Percentiles rank a stretch among this genome's conserved stretches.
Conservation (phyloP, 2,329 filamentous ascomycete genomes). For the Chrysoporthe cubensis region DNA sequence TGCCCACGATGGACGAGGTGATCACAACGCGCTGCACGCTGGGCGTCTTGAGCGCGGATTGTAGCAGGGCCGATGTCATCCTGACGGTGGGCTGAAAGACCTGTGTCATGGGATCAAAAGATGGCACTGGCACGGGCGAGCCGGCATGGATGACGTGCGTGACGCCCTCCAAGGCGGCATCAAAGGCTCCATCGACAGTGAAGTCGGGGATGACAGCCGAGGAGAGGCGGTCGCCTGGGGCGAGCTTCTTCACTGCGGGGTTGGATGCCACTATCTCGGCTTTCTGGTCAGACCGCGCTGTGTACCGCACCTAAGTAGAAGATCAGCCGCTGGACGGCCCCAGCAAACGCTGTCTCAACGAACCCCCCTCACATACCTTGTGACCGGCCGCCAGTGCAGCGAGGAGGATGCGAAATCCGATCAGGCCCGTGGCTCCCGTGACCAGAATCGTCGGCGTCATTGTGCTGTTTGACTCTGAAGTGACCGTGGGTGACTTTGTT, state of each 20-base stretch:
- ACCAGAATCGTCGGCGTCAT: constrained; percentile 31
- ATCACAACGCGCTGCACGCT: constrained; percentile 34
- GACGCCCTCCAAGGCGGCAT: constrained; percentile 32
- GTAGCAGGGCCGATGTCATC: constrained; percentile 29
- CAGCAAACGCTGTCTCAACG: too few species aligned
- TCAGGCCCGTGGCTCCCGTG: constrained; percentile 35
- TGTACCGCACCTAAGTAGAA: constrained; percentile 30
- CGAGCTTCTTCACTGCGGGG: constrained; percentile 31
- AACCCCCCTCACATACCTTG: constrained; percentile 4
- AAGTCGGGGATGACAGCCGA: constrained; percentile 34
- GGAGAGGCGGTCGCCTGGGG: constrained; percentile 30
- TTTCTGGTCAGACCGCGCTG: constrained; percentile 34
- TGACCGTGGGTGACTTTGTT: too few species aligned
- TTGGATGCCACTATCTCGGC: constrained; percentile 32
- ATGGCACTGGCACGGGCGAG: constrained; percentile 32
- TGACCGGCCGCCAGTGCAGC: constrained; percentile 33
- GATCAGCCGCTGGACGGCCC: too few species aligned
- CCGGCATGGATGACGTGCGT: constrained; percentile 36
- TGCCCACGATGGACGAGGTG: constrained; percentile 35
- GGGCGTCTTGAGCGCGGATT: constrained; percentile 32
- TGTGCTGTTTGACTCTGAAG: too few species aligned
- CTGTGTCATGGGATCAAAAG: constrained; percentile 26
- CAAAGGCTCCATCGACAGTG: constrained; percentile 33
- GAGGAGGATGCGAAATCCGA: constrained; percentile 37
- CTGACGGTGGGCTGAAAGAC: constrained; percentile 33